Conservation (phyloP, 2,329 filamentous ascomycete genomes). For the Clathrospora elynae region DNA sequence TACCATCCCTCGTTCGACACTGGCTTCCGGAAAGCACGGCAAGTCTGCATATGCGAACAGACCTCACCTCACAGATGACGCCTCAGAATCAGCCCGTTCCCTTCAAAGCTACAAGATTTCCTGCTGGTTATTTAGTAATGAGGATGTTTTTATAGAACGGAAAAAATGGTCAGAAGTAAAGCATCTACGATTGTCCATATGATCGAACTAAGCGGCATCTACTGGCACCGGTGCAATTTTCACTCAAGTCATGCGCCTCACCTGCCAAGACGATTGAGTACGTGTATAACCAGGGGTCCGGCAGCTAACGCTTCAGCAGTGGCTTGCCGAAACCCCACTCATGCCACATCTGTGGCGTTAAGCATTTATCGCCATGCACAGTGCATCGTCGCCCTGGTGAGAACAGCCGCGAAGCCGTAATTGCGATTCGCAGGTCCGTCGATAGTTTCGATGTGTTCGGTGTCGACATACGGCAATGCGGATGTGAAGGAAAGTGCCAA, state of each 20-base stretch:
- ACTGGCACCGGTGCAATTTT: no score
- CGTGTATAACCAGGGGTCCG: constrained; percentile 21
- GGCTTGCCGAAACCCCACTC: constrained; percentile 13
- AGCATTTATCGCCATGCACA: constrained; percentile 6
- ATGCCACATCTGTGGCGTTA: constrained; percentile 22
- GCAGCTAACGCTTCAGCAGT: constrained; percentile 18
- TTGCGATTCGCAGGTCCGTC: constrained; percentile 5
- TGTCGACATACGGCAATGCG: background rate
- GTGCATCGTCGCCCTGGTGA: background rate
- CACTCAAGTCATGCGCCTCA: constrained; percentile 23
- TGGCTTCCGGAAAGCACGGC: constrained; percentile 20
- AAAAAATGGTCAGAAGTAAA: background rate
- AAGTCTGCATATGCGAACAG: constrained; percentile 13
- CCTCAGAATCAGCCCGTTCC: background rate
- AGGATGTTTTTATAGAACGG: no score
- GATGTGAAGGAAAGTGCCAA: no score
- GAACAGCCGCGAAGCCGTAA: no score
- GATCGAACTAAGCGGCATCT: background rate
- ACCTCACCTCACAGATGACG: constrained; percentile 15
- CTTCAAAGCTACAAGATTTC: no score
- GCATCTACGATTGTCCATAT: background rate
- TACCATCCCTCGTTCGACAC: constrained; percentile 1
- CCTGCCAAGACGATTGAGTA: constrained; percentile 25
- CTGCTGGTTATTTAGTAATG: no score
- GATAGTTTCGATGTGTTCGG: no score